A percentile compares a stretch with the other conserved stretches of the same genome.
Conservation (phyloP, 768 basidiomycete genomes). For the Kwoniella dejecticola region DNA sequence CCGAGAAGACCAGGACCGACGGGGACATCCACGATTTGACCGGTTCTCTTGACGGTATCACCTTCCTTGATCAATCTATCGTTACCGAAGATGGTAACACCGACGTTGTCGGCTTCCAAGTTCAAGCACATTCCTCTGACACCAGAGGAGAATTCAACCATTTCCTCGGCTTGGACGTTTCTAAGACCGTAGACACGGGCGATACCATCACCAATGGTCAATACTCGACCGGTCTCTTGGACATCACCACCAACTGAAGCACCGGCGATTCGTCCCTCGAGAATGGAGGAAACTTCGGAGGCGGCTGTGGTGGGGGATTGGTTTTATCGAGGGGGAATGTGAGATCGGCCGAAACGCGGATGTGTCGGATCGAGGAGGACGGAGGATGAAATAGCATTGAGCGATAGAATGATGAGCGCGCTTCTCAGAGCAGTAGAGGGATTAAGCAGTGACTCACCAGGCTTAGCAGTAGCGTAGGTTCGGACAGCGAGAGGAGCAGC, state of each 20-base stretch:
- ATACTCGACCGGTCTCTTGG: conserved; percentile 97
- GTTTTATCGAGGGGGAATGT: neutral
- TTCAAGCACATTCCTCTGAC: conserved; percentile 99
- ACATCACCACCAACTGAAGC: conserved; percentile 87
- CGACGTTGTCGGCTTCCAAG: conserved; percentile 99
- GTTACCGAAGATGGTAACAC: conserved; percentile 94
- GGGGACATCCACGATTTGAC: conserved; percentile 99
- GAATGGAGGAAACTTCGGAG: conserved; percentile 98
- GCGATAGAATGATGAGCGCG: neutral
- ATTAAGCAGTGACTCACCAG: conserved; percentile 65
- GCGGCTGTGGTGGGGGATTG: conserved; percentile 66
- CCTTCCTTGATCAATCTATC: conserved; percentile 97
- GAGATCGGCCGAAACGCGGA: conserved; percentile 17
- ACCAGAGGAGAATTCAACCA: conserved; percentile 99
- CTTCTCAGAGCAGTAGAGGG: conserved; percentile 28
- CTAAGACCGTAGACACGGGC: conserved; percentile 93
- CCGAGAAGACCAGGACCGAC: conserved; percentile 96
- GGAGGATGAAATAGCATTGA: neutral
- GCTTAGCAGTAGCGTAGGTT: conserved; percentile 96
- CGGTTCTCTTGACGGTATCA: conserved; percentile 99
- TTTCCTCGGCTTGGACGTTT: conserved; percentile 99
- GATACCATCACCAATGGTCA: conserved; percentile 98
- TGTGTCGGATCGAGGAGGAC: neutral
- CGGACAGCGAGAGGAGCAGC: conserved; percentile 49
- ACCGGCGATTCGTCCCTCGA: conserved; percentile 97